A percentile compares a stretch with the other conserved stretches of the same genome.
These are phyloP conservation scores for Chaetomium sp. DNA, from an alignment of 2,329 filamentous ascomycete species.

Conservation along the genomic window DNA sequence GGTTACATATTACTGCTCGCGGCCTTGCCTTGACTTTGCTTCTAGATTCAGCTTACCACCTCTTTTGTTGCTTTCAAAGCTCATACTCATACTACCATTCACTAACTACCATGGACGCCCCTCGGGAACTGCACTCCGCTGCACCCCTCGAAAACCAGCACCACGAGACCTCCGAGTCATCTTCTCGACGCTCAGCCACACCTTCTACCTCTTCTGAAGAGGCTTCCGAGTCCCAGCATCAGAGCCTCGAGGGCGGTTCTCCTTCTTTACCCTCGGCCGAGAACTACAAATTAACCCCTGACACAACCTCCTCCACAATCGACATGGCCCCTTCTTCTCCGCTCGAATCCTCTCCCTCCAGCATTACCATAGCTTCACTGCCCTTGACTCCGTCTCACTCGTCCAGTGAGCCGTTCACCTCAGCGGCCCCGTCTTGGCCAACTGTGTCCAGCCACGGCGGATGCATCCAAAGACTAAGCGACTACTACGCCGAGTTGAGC, in stretches of 20 bases:
- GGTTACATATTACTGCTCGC: not conserved
- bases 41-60: not conserved
- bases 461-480: not conserved
- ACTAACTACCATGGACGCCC: constrained; percentile 1
- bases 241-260: no score
- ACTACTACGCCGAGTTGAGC: constrained; percentile 4
- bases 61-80: not conserved
- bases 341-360: not conserved
- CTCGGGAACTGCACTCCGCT: not conserved
- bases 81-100: not conserved
- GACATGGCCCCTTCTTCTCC: not conserved
- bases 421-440: not conserved
- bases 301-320: not conserved
- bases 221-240: not conserved
- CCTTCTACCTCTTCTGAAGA: not conserved
- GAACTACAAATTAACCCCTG: not conserved
- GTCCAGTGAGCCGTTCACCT: not conserved
- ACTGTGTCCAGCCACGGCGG: not conserved
- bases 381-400: constrained; percentile 5
- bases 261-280: not conserved
- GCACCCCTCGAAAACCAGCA: not conserved
- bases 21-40: not conserved
- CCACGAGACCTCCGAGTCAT: not conserved
- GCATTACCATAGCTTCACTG: not conserved
- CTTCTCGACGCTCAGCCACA: not conserved